Evolutionary conservation across 192 early-diverging fungal genomes (phyloP), one percentile per base, ranked within the genome.

Genomic region (Pilobolus umbonatus): DNA sequence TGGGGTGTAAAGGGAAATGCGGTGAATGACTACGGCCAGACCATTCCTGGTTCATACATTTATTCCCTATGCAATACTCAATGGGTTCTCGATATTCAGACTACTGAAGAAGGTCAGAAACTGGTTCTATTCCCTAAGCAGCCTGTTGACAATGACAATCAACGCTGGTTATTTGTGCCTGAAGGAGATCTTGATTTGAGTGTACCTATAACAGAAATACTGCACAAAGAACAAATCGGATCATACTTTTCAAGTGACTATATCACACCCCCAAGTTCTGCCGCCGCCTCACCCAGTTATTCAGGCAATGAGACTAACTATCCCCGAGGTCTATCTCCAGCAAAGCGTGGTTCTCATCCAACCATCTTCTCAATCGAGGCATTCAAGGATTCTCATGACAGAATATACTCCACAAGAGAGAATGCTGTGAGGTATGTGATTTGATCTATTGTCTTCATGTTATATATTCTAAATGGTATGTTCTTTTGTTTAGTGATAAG

Each of bases 51-150:
- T 30, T 52, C 26, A 6, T 66, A 57, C 15, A 40, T 72, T 40
- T 61, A 57, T 26, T 60, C 65, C 9, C 4, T 66, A n/a, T 32
- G 43, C n/a, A 62, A 56, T 28, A 53, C 52, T 42, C 64, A 72
- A 19, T 72, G 70, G 70, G 64, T 67, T 22, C 28, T 72, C 11
- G 66, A 68, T 52, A 30, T 56, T 22, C 59, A 68, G 43, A 50
- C 34, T 15, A 32, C 40, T 9, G 42, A 17, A 46, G 28, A 26
- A 2, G 31, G 34, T 17, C 29, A 50, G n/a, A 63, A 69, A 28
- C 29, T 69, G n/a, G 32, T 69, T 21, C 10, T 69, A 43, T 69
- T 55, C 15, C 67, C 67, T 30, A 26, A 42, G 31, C 45, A 67
- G 28, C 48, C 59, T 22, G 52, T 69, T 21, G 67, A 69, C 46